phyloP scores from a whole-genome alignment of 2,329 filamentous ascomycete species.

The Aspergillus brunneoviolaceus region DNA sequence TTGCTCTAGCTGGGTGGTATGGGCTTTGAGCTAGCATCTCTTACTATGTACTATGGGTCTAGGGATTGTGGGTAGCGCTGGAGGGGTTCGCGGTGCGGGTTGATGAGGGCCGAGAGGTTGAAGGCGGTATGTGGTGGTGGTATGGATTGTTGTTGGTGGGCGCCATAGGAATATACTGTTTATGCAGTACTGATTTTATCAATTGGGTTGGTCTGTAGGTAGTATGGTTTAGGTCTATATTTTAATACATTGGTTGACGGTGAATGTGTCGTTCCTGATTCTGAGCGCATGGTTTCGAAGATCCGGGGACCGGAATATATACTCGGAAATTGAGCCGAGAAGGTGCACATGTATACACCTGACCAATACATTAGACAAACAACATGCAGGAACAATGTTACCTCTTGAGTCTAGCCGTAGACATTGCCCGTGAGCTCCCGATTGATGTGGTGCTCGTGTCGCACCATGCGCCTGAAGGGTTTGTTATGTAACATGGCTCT shows the following conservation, averaged over 20 bases:
- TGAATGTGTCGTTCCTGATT: too few relatives aligned
- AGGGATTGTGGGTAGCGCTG: too few relatives aligned
- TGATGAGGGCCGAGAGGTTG: neutral
- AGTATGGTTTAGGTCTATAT: too few relatives aligned
- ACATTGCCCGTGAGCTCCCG: too few relatives aligned
- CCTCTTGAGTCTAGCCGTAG: too few relatives aligned
- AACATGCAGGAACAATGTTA: neutral
- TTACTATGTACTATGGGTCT: too few relatives aligned
- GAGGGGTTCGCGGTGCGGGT: neutral
- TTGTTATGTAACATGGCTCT: neutral
- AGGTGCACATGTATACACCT: neutral
- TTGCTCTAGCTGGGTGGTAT: neutral
- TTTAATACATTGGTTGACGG: too few relatives aligned
- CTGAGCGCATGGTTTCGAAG: too few relatives aligned
- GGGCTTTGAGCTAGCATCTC: neutral
- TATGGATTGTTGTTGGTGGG: neutral
- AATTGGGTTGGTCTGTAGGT: too few relatives aligned
- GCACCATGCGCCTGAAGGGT: neutral
- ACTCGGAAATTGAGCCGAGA: neutral
- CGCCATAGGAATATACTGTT: neutral
- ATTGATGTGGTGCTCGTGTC: neutral
- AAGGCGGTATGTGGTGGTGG: neutral
- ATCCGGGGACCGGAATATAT: neutral
- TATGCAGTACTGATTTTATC: neutral
- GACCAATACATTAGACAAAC: neutral